Conservation (phyloP, 768 basidiomycete species). For the Hysterangium stoloniferum region DNA sequence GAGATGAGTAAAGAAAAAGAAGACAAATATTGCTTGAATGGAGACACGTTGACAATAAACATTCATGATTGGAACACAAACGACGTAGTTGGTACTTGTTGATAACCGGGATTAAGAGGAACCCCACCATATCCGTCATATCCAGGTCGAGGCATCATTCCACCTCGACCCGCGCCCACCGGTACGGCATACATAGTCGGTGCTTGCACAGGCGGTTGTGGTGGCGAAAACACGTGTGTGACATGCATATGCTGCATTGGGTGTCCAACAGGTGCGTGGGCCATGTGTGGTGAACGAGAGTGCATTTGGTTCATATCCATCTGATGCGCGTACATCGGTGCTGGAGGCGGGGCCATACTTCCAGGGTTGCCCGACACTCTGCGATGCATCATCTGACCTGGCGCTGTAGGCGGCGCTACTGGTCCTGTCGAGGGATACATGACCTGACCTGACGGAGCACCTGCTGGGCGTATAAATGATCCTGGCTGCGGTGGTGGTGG, state of each 20-base stretch:
- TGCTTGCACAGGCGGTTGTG: constrained; percentile 10
- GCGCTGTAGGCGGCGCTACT: constrained; percentile 28
- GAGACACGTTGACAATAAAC: neutral
- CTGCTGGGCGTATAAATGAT: constrained; percentile 25
- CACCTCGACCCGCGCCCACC: constrained; percentile 35
- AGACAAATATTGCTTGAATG: no score
- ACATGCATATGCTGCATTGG: constrained; percentile 36
- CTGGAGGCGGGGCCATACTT: constrained; percentile 45
- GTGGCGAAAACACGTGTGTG: constrained; percentile 31
- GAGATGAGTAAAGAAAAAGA: no score
- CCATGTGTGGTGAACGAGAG: neutral
- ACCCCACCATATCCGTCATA: constrained; percentile 4
- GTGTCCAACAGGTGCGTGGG: neutral
- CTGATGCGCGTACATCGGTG: constrained; percentile 24
- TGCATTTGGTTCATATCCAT: constrained; percentile 12
- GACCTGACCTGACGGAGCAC: constrained; percentile 53
- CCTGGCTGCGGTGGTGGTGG: constrained; percentile 28
- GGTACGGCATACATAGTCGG: constrained; percentile 20
- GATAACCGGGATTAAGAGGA: constrained; percentile 28
- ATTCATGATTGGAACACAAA: constrained; percentile 43
- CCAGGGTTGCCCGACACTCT: constrained; percentile 62
- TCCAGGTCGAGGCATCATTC: constrained; percentile 39
- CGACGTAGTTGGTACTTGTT: constrained; percentile 31
- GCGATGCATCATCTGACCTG: constrained; percentile 36
- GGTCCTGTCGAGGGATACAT: constrained; percentile 54